Evolutionary conservation across 192 early-diverging fungal species (phyloP), one percentile per base, ranked within the genome.

Genomic region (Coemansia sp.): DNA sequence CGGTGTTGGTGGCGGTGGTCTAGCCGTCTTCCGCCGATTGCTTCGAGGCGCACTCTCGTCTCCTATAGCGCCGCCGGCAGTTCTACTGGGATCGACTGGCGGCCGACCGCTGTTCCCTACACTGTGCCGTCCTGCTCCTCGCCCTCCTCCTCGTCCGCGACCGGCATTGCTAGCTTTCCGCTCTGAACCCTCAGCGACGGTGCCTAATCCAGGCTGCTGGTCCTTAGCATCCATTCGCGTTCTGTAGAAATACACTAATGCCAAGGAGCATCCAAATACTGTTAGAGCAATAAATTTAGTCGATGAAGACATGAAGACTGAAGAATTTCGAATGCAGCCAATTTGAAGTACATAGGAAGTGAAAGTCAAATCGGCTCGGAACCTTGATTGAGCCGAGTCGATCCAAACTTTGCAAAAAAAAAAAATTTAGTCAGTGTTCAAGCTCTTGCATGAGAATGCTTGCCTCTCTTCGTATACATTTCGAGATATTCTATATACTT

Each of bases 201-300:
- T 35, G 54, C 31, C 54, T 57, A 35, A 34, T 57, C 54, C 54
- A 14, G 54, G 6, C 31, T 31, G 54, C 29, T 33, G 54, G 31
- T 57, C 54, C 54, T 57, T 57, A 57, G 54, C 54, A n/a, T 57
- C 54, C 54, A 57, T 57, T 57, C 54, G 29, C 54, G 54, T 57
- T 57, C 54, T 31, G 11, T 34, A 57, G 17, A 57, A 16, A 14
- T 57, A 33, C 6, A 57, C 29, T 57, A 57, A 33, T n/a, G 54
- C 29, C 51, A 54, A 54, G 33, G 51, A 54, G 51, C 51, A 54
- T 54, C 27, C 51, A 54, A 54, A 54, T 54, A 33, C 51, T 29
- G 51, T 13, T 27, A 27, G 3, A 10, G 6, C 51, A 54, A 11
- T 54, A 0, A 31, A 54, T 29, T 54, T 54, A 6, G 51, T 33